Conservation (phyloP, 2,329 filamentous ascomycete species). For the Metarhizium guizhouense region DNA sequence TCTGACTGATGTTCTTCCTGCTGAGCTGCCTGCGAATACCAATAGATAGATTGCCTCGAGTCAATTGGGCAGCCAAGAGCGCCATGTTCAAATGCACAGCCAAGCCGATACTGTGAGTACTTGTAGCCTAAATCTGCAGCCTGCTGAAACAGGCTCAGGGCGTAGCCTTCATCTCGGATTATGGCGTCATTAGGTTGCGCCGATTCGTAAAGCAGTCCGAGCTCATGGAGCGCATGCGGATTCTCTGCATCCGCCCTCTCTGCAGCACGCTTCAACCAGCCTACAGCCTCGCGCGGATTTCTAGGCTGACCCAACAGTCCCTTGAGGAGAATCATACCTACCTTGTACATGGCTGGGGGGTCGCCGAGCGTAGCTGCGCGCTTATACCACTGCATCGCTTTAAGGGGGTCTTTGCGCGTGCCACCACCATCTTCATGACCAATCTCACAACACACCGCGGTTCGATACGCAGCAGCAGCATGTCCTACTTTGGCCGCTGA, state of each 20-base stretch:
- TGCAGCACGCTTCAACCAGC: constrained; percentile 88
- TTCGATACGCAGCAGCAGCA: constrained; percentile 79
- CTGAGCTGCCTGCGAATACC: constrained; percentile 85
- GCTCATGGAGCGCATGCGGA: constrained; percentile 88
- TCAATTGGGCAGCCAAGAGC: constrained; percentile 75
- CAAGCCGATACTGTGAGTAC: constrained; percentile 84
- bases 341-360: constrained; percentile 93
- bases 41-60: constrained; percentile 75
- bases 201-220: constrained; percentile 59
- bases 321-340: constrained; percentile 92
- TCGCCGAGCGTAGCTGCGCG: constrained; percentile 85
- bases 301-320: constrained; percentile 79
- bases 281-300: constrained; percentile 78
- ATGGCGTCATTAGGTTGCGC: constrained; percentile 62
- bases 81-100: constrained; percentile 84
- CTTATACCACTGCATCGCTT: constrained; percentile 98
- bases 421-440: constrained; percentile 91
- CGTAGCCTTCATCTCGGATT: constrained; percentile 72
- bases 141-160: constrained; percentile 72
- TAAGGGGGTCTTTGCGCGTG: constrained; percentile 80
- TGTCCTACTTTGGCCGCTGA: constrained; percentile 87
- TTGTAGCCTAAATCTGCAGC: constrained; percentile 89
- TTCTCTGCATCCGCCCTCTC: constrained; percentile 84
- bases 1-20: constrained; percentile 94
- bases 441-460: constrained; percentile 95